phyloP scores from a whole-genome alignment of 2,329 filamentous ascomycete genomes.

The Arthrinium phaeospermum region DNA sequence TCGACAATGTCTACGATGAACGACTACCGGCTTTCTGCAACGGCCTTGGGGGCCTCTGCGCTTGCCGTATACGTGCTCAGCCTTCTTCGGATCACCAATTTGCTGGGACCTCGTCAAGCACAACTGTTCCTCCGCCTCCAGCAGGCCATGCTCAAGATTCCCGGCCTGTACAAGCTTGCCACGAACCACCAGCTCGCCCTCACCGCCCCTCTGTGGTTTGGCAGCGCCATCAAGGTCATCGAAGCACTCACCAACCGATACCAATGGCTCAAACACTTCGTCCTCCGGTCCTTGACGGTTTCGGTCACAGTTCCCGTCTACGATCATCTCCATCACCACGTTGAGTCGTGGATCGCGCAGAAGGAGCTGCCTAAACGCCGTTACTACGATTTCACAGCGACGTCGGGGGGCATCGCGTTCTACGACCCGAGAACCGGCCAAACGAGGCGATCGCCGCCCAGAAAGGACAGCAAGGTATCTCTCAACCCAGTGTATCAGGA shows the following conservation, averaged over 20 bases:
- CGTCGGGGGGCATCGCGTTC: not conserved
- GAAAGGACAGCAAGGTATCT: not conserved
- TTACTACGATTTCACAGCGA: not conserved
- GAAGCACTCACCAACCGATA: not conserved
- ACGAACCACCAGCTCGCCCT: not conserved
- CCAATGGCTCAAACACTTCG: not conserved
- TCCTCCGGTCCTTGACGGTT: not conserved
- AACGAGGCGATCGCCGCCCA: not conserved
- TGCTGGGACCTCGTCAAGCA: not conserved
- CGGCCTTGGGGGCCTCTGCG: not conserved
- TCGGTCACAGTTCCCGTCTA: not conserved
- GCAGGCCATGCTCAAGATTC: not conserved
- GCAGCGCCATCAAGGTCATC: not conserved
- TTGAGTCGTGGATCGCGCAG: not conserved
- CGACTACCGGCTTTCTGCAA: not conserved
- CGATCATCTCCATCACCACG: not conserved
- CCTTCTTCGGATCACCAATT: not conserved
- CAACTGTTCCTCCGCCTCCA: not conserved
- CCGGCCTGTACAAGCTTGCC: not conserved
- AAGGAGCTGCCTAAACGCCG: not conserved
- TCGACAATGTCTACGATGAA: not conserved
- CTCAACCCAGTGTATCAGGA: not conserved
- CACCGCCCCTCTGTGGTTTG: not conserved
- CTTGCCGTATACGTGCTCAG: not conserved
- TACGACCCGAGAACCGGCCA: not conserved